These are phyloP conservation scores for Luffa aegyptiaca DNA, from an alignment of 306 rosid genomes.

Conservation along the genomic window DNA sequence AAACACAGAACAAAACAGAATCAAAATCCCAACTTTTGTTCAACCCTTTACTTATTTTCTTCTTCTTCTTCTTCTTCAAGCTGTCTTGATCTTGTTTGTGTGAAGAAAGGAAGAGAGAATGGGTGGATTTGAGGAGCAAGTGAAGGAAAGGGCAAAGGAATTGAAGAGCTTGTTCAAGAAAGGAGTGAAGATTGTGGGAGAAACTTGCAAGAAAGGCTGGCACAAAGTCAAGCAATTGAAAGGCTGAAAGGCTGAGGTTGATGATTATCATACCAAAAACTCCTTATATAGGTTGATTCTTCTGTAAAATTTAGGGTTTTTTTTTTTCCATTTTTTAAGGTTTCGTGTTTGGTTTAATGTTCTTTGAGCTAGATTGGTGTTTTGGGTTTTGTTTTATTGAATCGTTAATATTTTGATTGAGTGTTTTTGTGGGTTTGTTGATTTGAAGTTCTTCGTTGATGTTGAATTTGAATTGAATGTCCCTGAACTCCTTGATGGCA, in stretches of 20 bases:
- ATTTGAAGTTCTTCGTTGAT: not conserved
- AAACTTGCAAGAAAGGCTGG: constrained; percentile 86
- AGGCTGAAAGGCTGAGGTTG: constrained; percentile 12
- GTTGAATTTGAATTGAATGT: not conserved
- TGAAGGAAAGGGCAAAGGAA: constrained; percentile 47
- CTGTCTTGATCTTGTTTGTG: not conserved
- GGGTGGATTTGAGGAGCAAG: constrained; percentile 49
- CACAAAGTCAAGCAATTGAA: constrained; percentile 45
- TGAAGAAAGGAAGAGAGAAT: not conserved
- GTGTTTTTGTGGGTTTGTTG: not conserved
- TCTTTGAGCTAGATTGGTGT: not conserved
- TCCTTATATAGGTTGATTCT: not conserved
- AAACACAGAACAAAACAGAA: not conserved
- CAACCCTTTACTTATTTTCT: not conserved
- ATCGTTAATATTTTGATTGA: not conserved
- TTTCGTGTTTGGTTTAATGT: not conserved
- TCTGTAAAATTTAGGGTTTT: constrained; percentile 2
- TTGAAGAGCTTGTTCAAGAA: constrained; percentile 38
- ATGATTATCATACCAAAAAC: not conserved
- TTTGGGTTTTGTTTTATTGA: not conserved
- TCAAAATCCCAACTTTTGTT: not conserved
- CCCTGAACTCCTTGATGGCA: too few species aligned
- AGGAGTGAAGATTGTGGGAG: constrained; percentile 52
- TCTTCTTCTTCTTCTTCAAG: not conserved
- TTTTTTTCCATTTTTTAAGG: too few species aligned